Evolutionary conservation across 2,329 filamentous ascomycete genomes (phyloP).

Genomic region (Byssoonygena ceratinophila): DNA sequence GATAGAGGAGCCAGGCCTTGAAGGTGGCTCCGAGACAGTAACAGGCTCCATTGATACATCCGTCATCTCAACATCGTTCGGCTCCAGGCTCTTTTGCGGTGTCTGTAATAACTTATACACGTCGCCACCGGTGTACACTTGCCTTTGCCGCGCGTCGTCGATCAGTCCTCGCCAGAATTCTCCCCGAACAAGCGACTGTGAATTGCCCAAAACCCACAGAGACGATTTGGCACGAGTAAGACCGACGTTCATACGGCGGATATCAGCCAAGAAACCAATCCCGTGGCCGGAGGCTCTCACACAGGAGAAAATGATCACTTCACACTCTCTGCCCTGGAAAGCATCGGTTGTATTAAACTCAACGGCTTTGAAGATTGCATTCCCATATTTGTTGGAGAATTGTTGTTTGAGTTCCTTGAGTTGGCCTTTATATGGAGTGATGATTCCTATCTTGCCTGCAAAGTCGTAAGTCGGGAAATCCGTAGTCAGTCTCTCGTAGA

Average conservation of each 20-base stretch:
- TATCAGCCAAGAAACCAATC: slow-evolving; percentile 96
- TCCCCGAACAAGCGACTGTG: slow-evolving; percentile 71
- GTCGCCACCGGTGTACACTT: slow-evolving; percentile 64
- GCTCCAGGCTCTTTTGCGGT: slow-evolving; percentile 38
- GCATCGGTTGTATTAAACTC: slow-evolving; percentile 99
- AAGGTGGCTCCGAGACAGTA: slow-evolving; percentile 19
- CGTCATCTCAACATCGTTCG: slow-evolving; percentile 36
- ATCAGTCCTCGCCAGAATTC: slow-evolving; percentile 86
- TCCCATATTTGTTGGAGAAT: slow-evolving; percentile 64
- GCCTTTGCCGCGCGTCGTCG: slow-evolving; percentile 62
- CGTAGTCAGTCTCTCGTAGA: slow-evolving; percentile 67
- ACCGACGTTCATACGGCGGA: slow-evolving; percentile 98
- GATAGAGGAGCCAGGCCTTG: slow-evolving; percentile 17
- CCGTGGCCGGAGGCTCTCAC: slow-evolving; percentile 85
- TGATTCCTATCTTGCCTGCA: slow-evolving; percentile 81
- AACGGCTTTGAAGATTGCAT: slow-evolving; percentile 62
- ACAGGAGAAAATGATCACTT: slow-evolving; percentile 98
- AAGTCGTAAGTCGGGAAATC: slow-evolving; percentile 63
- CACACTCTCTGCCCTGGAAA: slow-evolving; percentile 91
- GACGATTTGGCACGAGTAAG: slow-evolving; percentile 93
- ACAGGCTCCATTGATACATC: slow-evolving; percentile 23
- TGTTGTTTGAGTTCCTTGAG: slow-evolving; percentile 65
- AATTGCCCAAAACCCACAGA: slow-evolving; percentile 91
- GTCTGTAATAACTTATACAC: slow-evolving; percentile 45
- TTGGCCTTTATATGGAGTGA: slow-evolving; percentile 96